These are phyloP conservation scores for Biscogniauxia marginata DNA, from an alignment of 2,329 filamentous ascomycete species.

Conservation along the genomic window DNA sequence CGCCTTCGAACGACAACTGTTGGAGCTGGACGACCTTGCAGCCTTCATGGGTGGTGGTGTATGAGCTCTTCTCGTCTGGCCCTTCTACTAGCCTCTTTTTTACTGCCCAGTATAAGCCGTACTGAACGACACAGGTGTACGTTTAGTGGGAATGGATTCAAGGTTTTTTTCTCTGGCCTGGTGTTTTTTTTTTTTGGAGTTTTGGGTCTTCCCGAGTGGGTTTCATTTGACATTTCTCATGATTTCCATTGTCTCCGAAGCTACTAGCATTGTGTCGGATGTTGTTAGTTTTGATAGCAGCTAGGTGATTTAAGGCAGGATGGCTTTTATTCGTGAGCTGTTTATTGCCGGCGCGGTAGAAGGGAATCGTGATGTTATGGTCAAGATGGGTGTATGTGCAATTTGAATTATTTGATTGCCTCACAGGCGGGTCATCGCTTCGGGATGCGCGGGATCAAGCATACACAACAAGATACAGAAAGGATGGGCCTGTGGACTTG, in stretches of 20 bases:
- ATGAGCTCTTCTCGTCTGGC: constrained; percentile 27
- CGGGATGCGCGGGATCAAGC: background rate
- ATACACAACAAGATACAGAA: background rate
- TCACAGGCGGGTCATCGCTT: background rate
- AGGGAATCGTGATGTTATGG: background rate
- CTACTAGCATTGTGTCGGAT: background rate
- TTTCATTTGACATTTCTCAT: background rate
- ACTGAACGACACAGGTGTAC: background rate
- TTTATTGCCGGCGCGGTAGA: background rate
- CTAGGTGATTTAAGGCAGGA: background rate
- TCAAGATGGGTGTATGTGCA: background rate
- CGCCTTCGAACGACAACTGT: constrained; percentile 58
- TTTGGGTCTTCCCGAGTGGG: background rate
- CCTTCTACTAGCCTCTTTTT: background rate
- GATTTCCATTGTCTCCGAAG: background rate
- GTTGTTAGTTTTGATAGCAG: background rate
- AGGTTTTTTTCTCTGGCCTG: background rate
- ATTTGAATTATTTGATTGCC: background rate
- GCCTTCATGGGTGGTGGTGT: constrained; percentile 64
- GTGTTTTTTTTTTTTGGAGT: background rate
- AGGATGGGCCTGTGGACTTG: background rate
- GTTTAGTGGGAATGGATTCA: background rate
- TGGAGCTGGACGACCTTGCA: constrained; percentile 60
- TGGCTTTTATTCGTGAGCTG: background rate
- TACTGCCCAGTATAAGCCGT: background rate